phyloP scores from a whole-genome alignment of 192 early-diverging fungal genomes.

The Backusella mclennaniae region DNA sequence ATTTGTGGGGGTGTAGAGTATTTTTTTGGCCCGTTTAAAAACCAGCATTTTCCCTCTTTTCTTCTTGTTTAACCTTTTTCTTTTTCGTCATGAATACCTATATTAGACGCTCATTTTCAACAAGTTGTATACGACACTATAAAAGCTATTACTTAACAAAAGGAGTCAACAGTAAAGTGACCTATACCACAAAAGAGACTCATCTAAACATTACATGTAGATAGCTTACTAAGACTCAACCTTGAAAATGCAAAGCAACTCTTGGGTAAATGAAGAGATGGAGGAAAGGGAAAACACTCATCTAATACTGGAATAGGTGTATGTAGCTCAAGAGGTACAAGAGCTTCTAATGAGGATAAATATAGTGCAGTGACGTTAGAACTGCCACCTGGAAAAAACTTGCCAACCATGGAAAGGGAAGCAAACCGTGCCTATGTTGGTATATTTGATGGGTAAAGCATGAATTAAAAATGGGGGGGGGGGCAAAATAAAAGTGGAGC shows the following conservation, averaged over 20 bases:
- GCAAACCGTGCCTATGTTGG: slow-evolving; percentile 44
- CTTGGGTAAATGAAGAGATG: slow-evolving; percentile 37
- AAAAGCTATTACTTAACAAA: slow-evolving; percentile 31
- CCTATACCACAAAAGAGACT: neutral
- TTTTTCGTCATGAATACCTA: neutral
- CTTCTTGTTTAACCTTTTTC: neutral
- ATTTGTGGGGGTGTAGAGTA: neutral
- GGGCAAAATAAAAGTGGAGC: too few relatives aligned
- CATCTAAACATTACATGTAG: neutral
- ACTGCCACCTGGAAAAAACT: slow-evolving; percentile 1
- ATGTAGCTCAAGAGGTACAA: slow-evolving; percentile 52
- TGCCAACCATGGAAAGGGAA: slow-evolving; percentile 19
- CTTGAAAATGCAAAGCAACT: slow-evolving; percentile 45
- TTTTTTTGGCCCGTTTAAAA: neutral
- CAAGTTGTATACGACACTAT: neutral
- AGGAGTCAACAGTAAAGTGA: slow-evolving; percentile 17
- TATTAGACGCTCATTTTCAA: neutral
- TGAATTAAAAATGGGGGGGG: neutral
- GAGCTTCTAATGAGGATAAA: slow-evolving; percentile 56
- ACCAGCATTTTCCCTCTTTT: neutral
- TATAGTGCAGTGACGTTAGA: slow-evolving; percentile 45
- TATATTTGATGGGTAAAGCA: slow-evolving; percentile 55
- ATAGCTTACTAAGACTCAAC: slow-evolving; percentile 38
- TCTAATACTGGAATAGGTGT: slow-evolving; percentile 1
- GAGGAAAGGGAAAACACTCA: neutral